phyloP scores from a whole-genome alignment of 2,329 filamentous ascomycete genomes.

The Aspergillus fischeri region DNA sequence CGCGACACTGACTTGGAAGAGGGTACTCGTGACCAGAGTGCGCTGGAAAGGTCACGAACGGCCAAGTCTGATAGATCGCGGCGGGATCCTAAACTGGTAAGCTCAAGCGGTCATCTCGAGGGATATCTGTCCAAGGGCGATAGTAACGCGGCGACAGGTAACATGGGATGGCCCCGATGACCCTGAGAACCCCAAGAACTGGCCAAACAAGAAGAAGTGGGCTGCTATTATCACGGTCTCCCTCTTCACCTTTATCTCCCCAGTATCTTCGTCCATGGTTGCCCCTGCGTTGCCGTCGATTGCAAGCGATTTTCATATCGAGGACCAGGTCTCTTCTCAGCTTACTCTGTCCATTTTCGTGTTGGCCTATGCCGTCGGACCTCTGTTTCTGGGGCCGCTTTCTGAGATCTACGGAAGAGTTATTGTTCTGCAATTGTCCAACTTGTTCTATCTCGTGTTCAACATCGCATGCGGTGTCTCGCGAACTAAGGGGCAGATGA shows the following conservation, averaged over 20 bases:
- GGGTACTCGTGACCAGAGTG: conserved; percentile 2
- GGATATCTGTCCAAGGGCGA: background rate
- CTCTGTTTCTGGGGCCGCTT: conserved; percentile 49
- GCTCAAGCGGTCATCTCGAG: background rate
- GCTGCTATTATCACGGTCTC: conserved; percentile 52
- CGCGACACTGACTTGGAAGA: conserved; percentile 25
- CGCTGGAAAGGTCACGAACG: conserved; percentile 22
- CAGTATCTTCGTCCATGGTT: conserved; percentile 60
- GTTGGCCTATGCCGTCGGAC: conserved; percentile 52
- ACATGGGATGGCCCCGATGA: conserved; percentile 53
- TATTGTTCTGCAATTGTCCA: conserved; percentile 51
- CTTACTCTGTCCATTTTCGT: conserved; percentile 55
- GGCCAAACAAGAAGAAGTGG: conserved; percentile 56
- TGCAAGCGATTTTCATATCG: conserved; percentile 52
- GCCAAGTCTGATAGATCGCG: conserved; percentile 16
- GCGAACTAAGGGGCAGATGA: conserved; percentile 50
- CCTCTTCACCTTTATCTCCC: conserved; percentile 58
- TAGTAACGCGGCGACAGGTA: conserved; percentile 24
- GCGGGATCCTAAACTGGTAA: conserved; percentile 24
- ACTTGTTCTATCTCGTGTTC: conserved; percentile 54
- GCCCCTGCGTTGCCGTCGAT: conserved; percentile 51
- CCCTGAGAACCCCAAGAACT: conserved; percentile 50
- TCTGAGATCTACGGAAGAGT: conserved; percentile 56
- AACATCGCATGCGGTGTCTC: conserved; percentile 59
- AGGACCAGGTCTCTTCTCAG: conserved; percentile 41